phyloP scores from a whole-genome alignment of 257 asterid genomes.

The Knoxia roxburghii region DNA sequence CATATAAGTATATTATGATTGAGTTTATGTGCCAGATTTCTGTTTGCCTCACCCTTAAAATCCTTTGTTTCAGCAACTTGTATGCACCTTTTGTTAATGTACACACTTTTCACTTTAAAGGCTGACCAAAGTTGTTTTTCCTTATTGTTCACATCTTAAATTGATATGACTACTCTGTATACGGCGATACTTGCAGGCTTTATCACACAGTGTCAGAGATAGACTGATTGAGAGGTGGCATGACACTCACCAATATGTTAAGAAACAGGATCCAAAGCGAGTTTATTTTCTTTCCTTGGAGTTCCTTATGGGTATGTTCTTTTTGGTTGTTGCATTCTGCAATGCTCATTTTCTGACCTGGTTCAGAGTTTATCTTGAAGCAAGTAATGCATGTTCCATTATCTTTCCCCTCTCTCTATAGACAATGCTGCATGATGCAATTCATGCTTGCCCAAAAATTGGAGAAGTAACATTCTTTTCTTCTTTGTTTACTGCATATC shows the following conservation, averaged over 20 bases:
- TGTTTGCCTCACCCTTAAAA: background rate
- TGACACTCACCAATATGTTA: constrained; percentile 42
- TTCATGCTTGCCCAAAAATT: background rate
- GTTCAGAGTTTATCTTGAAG: background rate
- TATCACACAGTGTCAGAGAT: constrained; percentile 46
- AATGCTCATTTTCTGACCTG: constrained; percentile 8
- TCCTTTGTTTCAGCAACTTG: background rate
- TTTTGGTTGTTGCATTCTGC: background rate
- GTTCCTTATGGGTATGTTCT: constrained; percentile 45
- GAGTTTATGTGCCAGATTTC: too few relatives aligned
- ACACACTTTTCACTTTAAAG: background rate
- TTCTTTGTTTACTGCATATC: background rate
- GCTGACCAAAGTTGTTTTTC: background rate
- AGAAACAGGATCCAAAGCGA: constrained; percentile 49
- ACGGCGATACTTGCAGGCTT: constrained; percentile 31
- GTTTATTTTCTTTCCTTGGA: constrained; percentile 48
- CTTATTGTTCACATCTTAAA: background rate
- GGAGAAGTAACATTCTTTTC: background rate
- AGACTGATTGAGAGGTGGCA: constrained; percentile 55
- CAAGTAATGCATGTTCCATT: too few relatives aligned
- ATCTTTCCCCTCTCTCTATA: background rate
- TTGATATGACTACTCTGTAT: background rate
- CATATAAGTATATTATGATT: background rate
- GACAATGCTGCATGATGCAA: background rate
- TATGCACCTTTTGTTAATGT: background rate